phyloP scores from a whole-genome alignment of 164 flowering plant genomes.

The Malania oleifera region DNA sequence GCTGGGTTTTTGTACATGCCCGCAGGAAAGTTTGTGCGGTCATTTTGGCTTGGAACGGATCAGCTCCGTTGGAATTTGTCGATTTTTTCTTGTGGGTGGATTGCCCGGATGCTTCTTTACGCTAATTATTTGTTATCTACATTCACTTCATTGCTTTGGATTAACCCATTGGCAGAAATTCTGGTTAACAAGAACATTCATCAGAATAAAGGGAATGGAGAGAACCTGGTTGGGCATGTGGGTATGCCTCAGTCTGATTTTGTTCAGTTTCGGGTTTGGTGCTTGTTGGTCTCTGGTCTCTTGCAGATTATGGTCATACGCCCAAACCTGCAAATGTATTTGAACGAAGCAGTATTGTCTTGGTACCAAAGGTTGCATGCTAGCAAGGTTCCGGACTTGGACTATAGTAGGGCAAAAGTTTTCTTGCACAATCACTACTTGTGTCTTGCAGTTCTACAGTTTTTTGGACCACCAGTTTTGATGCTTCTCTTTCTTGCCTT shows the following conservation, averaged over 20 bases:
- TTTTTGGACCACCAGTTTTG: conserved; percentile 60
- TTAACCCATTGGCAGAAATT: conserved; percentile 54
- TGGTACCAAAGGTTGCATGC: conserved; percentile 97
- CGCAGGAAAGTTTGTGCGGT: conserved; percentile 48
- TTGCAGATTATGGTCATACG: conserved; percentile 59
- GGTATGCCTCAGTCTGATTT: conserved; percentile 55
- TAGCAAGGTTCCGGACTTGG: conserved; percentile 91
- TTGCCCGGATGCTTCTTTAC: conserved; percentile 53
- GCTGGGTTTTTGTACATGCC: conserved; percentile 62
- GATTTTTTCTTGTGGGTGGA: conserved; percentile 63
- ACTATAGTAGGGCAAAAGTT: conserved; percentile 87
- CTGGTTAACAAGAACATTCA: conserved; percentile 37
- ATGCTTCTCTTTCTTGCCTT: conserved; percentile 66
- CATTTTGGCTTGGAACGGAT: conserved; percentile 96
- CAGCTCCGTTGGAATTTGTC: conserved; percentile 68
- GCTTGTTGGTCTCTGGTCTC: conserved; percentile 56
- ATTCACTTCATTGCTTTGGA: conserved; percentile 76
- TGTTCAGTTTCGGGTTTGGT: conserved; percentile 47
- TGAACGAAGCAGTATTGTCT: conserved; percentile 84
- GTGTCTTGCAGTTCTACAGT: conserved; percentile 70
- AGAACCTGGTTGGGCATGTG: conserved; percentile 47
- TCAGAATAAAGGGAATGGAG: conserved; percentile 19
- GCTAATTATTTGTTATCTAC: conserved; percentile 29
- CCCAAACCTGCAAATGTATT: conserved; percentile 71
- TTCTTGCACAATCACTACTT: conserved; percentile 87